Evolutionary conservation across 108 stramenopile species (phyloP).

Genomic region (Pseudonitzschia multiseries): DNA sequence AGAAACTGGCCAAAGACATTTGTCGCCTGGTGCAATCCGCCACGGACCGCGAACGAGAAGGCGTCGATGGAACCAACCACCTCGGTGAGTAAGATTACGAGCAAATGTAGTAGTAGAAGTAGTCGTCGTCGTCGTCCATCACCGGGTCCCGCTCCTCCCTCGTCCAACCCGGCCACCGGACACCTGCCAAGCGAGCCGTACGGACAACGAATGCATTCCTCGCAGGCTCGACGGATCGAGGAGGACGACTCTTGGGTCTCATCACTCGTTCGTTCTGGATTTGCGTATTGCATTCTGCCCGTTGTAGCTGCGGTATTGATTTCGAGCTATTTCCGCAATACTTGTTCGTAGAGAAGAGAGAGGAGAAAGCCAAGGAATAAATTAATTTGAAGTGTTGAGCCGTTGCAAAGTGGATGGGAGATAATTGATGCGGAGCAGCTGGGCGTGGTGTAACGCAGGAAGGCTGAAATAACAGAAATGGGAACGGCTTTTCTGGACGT

Average conservation of each 20-base stretch:
- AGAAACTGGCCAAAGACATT: slow-evolving; percentile 59
- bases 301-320: slow-evolving; percentile 2
- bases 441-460: too few species aligned
- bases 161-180: too few species aligned
- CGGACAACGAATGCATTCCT: too few species aligned
- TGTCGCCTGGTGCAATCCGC: slow-evolving; percentile 60
- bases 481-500: too few species aligned
- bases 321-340: background rate
- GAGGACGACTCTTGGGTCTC: background rate
- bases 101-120: too few species aligned
- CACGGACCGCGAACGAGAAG: slow-evolving; percentile 15
- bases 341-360: background rate
- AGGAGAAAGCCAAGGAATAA: too few species aligned
- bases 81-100: background rate
- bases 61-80: background rate
- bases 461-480: too few species aligned
- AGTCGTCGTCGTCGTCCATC: background rate
- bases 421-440: too few species aligned
- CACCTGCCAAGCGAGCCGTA: too few species aligned
- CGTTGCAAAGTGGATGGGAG: too few species aligned
- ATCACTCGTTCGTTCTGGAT: background rate
- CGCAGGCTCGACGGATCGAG: too few species aligned
- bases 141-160: background rate
- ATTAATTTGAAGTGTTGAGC: too few species aligned
- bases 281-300: background rate